Base-by-base conservation (phyloP, 257 asterid species). In the Nicotiana otophora region DNA sequence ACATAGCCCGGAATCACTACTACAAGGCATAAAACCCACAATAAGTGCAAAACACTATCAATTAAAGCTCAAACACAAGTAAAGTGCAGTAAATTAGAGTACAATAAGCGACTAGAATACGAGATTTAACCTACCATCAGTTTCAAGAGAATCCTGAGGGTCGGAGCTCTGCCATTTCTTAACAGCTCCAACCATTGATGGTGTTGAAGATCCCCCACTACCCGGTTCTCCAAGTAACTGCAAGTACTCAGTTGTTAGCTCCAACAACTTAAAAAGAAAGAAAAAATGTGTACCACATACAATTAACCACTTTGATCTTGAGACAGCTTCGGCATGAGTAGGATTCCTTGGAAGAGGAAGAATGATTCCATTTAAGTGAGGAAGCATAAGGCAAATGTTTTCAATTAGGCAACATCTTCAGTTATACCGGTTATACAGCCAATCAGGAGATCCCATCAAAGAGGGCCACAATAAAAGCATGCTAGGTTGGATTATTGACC, bases 211-310 rank as follows among this genome's bases (percentile, higher is more conserved):
- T 84, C 99, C 98, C 80, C 99, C 99, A 66, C 88, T 72, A 87
- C 99, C 99, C 54, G 98, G 99, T 86, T 95, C 99, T 87, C 99
- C 99, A 76, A 92, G 93, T 87, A 94, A 83, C 98, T 95, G 89
- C 90, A 90, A 46, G 33, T 72, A 77, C 77, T 81, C 36, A 68
- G 74, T 14, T 48, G 80, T 81, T 83, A 84, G 77, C 57, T 33
- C 64, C 23, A 68, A 81, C 83, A 83, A 83, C 81, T 67, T 23
- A 11, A 83, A 65, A 83, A 34, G 39, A 82, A 81, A 76, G 63
- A 84, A 78, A 80, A 82, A 42, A 7, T 42, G 54, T 48, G 65
- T 78, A 57, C 51, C 14, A 61, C 55, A 83, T 61, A 64, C 7
- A 81, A 67, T 46, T 14, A 80, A 82, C 19, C 19, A 77, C 42